Conservation (phyloP, 2,329 filamentous ascomycete genomes). For the Epichloe bromicola region DNA sequence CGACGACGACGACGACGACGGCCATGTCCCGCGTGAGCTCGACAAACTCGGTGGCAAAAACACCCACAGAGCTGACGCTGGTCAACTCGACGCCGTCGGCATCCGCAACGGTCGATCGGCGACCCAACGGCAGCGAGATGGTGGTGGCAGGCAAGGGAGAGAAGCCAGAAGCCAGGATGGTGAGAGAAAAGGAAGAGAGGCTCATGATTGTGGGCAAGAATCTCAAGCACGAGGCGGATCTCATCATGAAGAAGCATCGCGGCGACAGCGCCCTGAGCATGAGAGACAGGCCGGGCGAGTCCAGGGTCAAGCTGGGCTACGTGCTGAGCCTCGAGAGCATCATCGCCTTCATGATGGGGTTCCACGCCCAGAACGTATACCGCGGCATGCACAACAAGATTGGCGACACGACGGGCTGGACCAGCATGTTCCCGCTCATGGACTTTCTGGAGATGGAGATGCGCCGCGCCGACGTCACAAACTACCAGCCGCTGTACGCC, state of each 20-base stretch:
- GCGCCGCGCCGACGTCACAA: constrained; percentile 18
- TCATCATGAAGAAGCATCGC: constrained; percentile 20
- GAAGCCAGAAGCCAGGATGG: constrained; percentile 11
- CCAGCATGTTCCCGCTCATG: constrained; percentile 32
- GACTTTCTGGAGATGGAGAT: constrained; percentile 26
- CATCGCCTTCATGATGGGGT: constrained; percentile 39
- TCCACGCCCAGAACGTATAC: constrained; percentile 34
- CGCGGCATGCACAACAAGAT: constrained; percentile 30
- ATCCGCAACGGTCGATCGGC: constrained; percentile 12
- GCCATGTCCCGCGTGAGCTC: constrained; percentile 42
- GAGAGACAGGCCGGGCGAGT: constrained; percentile 15
- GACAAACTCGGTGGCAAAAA: constrained; percentile 37
- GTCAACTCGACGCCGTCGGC: constrained; percentile 21
- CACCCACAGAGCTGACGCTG: constrained; percentile 35
- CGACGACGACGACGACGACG: constrained; percentile 28
- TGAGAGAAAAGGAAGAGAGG: constrained; percentile 23
- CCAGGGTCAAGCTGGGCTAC: constrained; percentile 27
- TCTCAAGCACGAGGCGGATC: constrained; percentile 42
- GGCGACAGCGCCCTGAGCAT: constrained; percentile 12
- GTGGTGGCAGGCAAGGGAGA: constrained; percentile 11
- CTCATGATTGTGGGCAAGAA: constrained; percentile 32
- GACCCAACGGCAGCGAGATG: constrained; percentile 21
- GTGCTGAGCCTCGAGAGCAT: constrained; percentile 36
- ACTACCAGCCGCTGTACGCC: constrained; percentile 27
- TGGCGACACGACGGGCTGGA: constrained; percentile 29